Base-by-base conservation (phyloP, 164 flowering plant species). In the Protea cynaroides region DNA sequence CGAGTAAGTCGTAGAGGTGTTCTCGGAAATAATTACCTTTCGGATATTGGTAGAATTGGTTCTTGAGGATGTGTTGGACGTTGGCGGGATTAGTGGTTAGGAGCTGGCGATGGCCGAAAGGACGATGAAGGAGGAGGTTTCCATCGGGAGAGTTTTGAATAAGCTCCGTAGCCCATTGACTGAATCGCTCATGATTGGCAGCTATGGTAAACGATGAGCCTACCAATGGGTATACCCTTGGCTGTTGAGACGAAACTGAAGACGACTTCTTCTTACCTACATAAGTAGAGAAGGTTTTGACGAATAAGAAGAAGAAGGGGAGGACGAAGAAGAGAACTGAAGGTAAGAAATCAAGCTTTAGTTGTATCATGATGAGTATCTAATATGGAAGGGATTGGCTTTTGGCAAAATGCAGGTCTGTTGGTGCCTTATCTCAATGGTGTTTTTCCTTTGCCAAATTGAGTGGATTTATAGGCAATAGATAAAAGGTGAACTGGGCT, bases 21-120 rank as follows among this genome's bases (percentile, higher is more conserved):
- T 15, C 9, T 5, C 18, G 34, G 12, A 59, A 59, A 7, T 12
- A 7, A 0, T 56, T 29, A 9, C 88, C 84, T 67, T 84, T 84
- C 4, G 68, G 73, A 74, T 84, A 82, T 43, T 38, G 62, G 47
- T 47, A 21, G 72, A 82, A 84, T 2, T 74, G 61, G 53, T 74
- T 72, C 29, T 77, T 84, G 68, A 82, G 85, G 14, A 86, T 81
- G 72, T 84, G 85, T 44, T 81, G 76, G n/a, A 82, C 86, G 8
- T 63, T 72, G 62, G 78, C 56, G 1, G 88, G 83, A 65, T 86
- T 81, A 5, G 78, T 81, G 0, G 91, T 86, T 63, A 78, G 0
- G 62, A 78, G 18, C 0, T 61, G 51, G 17, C 62, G 64, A 0
- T 4, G 13, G 50, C 78, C 82, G 0, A 74, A 14, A 1, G 64